These are phyloP conservation scores for Epichloe glyceriae DNA, from an alignment of 2,329 filamentous ascomycete genomes.

Conservation along the genomic window DNA sequence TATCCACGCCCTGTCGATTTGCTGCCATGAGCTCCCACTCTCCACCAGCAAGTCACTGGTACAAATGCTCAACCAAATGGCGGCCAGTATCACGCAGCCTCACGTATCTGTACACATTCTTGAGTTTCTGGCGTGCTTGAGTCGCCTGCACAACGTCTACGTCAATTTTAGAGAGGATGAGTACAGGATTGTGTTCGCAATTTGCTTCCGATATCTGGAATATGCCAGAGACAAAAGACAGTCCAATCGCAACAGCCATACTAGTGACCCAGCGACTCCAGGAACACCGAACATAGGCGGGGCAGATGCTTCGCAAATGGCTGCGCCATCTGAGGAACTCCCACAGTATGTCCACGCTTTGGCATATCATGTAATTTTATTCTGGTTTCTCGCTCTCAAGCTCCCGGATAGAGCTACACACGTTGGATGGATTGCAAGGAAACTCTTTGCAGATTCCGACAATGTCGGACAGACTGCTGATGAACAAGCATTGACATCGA, in stretches of 20 bases:
- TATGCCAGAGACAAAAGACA: constrained; percentile 61
- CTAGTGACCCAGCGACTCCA: constrained; percentile 28
- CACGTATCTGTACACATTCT: constrained; percentile 88
- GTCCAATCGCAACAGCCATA: constrained; percentile 30
- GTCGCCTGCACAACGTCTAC: constrained; percentile 71
- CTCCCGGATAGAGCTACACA: constrained; percentile 71
- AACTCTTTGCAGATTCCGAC: constrained; percentile 65
- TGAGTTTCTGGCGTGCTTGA: constrained; percentile 84
- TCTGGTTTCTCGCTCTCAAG: constrained; percentile 90
- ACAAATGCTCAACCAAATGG: constrained; percentile 82
- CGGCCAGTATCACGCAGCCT: constrained; percentile 87
- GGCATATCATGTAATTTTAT: constrained; percentile 89
- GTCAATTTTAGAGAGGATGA: constrained; percentile 85
- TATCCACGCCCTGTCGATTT: constrained; percentile 88
- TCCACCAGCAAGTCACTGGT: constrained; percentile 79
- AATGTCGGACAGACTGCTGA: constrained; percentile 61
- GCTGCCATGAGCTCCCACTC: constrained; percentile 83
- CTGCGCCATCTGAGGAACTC: constrained; percentile 50
- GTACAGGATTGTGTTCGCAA: constrained; percentile 86
- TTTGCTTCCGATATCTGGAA: constrained; percentile 87
- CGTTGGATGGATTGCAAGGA: constrained; percentile 81
- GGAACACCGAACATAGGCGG: constrained; percentile 11
- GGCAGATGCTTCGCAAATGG: constrained; percentile 21
- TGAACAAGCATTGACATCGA: constrained; percentile 84
- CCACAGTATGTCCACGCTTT: constrained; percentile 90